Base-by-base conservation (phyloP, 306 rosid species). In the Lathyrus oleraceus region DNA sequence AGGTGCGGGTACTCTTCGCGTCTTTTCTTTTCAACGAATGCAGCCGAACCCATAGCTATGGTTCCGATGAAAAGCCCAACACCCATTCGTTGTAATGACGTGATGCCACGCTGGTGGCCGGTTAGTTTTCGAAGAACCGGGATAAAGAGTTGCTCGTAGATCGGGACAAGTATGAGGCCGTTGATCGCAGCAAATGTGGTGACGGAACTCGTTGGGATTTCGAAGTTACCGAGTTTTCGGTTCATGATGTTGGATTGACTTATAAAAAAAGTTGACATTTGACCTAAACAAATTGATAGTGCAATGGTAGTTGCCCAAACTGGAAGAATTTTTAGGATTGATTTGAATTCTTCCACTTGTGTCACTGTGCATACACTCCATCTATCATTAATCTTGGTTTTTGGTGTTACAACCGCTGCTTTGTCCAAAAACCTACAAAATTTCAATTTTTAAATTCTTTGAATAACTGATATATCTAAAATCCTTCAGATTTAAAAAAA, bases 51-150 rank as follows among this genome's bases (percentile, higher is more conserved):
- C 86, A 84, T 39, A 2, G 96, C 79, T 9, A 83, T 45, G 65
- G 82, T 72, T 8, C 88, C 80, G 42, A 89, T 11, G 21, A 83
- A 82, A 47, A 87, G 86, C 13, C 90, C 89, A 0, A 78, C 76
- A 0, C 92, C 96, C 44, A 89, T 87, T 28, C 90, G 69, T 15
- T 86, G 96, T 8, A 86, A 52, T 0, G 91, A 86, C 1, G 83
- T 89, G 23, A 89, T 54, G 72, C 96, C 96, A 1, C 87, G 91
- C 19, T 68, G 87, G 69, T 79, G 87, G 71, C 90, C 87, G 0
- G 80, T 85, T 1, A 42, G 61, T 32, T 49, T 65, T 13, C 92
- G 75, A 25, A 87, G 74, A 43, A 76, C 13, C 7, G 96, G 88
- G 21, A 87, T 84, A 2, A 87, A 45, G 2, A 78, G 0, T 56